Percentiles rank a stretch among this genome's conserved stretches.
Conservation (phyloP, 164 flowering plant genomes). For the Piper longum region DNA sequence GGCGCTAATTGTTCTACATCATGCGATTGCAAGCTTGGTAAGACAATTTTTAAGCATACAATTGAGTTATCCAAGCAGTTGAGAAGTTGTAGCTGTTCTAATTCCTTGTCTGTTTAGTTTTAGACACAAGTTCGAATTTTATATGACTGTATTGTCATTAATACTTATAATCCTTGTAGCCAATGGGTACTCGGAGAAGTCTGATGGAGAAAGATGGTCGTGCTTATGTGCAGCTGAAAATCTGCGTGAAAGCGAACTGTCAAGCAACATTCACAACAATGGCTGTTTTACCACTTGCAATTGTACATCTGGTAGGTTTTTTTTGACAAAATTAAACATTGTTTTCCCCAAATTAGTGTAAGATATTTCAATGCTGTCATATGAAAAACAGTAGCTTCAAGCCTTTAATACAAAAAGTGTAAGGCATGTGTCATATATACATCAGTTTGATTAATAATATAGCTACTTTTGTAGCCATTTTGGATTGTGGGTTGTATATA, state of each 20-base stretch:
- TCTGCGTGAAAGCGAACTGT: conserved; percentile 27
- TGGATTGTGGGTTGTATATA: neutral
- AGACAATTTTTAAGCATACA: neutral
- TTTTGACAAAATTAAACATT: neutral
- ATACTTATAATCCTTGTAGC: neutral
- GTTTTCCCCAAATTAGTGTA: neutral
- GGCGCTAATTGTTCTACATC: conserved; percentile 8
- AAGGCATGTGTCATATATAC: no score
- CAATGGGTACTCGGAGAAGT: conserved; percentile 4
- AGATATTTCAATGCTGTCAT: no score
- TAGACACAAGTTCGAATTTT: neutral
- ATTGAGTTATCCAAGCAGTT: neutral
- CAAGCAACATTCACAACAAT: conserved; percentile 17
- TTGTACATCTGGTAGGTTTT: conserved; percentile 65
- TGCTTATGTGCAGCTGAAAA: conserved; percentile 52
- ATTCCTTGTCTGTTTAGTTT: neutral
- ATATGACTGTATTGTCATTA: neutral
- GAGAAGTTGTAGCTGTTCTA: neutral
- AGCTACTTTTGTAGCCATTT: neutral
- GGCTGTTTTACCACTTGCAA: conserved; percentile 74
- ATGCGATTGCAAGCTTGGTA: conserved; percentile 10
- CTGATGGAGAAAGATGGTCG: conserved; percentile 39
- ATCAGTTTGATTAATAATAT: no score
- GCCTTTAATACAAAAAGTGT: no score
- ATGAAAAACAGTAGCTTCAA: no score